These are phyloP conservation scores for Penicillium atrosanguineum DNA, from an alignment of 495 filamentous ascomycete species.

Conservation along the genomic window DNA sequence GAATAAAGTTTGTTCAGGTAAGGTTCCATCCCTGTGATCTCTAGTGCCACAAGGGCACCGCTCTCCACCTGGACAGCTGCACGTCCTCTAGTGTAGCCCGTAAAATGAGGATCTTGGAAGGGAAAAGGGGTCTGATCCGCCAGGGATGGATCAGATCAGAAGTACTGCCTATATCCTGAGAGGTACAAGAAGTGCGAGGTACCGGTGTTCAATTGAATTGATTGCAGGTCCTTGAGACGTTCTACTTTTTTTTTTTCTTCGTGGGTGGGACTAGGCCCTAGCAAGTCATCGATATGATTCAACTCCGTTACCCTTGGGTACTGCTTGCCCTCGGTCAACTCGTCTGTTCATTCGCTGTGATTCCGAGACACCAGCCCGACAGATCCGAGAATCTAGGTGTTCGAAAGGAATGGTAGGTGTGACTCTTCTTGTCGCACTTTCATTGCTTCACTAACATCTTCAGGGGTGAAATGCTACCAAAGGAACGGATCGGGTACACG, in stretches of 20 bases:
- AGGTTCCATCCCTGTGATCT: neutral
- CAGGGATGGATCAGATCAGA: neutral
- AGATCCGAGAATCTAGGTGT: neutral
- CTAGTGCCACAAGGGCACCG: neutral
- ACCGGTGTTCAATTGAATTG: neutral
- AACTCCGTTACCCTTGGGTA: neutral
- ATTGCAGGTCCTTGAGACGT: neutral
- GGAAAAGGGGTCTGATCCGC: neutral
- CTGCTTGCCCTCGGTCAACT: neutral
- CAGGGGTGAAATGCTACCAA: constrained; percentile 39
- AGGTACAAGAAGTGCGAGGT: neutral
- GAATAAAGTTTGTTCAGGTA: neutral
- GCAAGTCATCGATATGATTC: neutral
- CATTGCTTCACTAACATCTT: neutral
- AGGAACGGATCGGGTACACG: constrained; percentile 43
- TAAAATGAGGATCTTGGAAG: neutral
- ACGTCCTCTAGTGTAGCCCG: neutral
- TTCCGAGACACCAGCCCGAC: neutral
- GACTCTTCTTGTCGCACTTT: neutral
- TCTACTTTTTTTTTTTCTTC: neutral
- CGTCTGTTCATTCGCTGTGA: neutral
- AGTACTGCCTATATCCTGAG: neutral
- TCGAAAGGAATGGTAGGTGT: constrained; percentile 1
- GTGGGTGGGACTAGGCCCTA: too few species aligned
- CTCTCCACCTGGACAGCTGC: neutral